Evolutionary conservation across 352 stramenopile genomes (phyloP), one percentile per base, ranked within the genome.

Genomic region (Phytophthora cactorum): DNA sequence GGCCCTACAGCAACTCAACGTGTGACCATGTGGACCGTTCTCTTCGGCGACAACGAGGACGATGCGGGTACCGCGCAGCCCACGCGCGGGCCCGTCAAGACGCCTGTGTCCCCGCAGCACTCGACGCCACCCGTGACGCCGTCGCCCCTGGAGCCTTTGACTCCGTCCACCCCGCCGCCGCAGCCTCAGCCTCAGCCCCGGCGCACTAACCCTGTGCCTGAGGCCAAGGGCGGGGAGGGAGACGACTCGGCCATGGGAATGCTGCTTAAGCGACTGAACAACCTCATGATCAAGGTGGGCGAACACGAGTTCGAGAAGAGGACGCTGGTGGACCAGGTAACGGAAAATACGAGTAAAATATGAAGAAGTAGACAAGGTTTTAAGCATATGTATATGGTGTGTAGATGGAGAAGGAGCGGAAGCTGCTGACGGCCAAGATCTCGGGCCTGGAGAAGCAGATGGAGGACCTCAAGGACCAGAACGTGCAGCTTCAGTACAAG

Each of bases 301-400:
- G 85, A 95, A 60, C 87, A 93, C 76, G 87, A 95, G 65, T 95
- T 93, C 46, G 87, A 95, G 70, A 95, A 95, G 77, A 92, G 91
- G 63, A 91, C 77, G 66, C 81, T 95, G 27, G 85, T 93, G 44
- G 82, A 92, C 43, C 72, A 78, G 66, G 81, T 89, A 22, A 58
- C 28, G 65, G 5, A 38, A 38, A 31, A 22, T 32, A 29, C 28
- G 3, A 15, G 28, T 15, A 49, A 51, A 22, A 54, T 14, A 6
- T 22, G 43, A 29, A 34, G 34, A 51, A 63, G 28, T 49, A 51
- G 12, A 44, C 5, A 8, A n/a, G 17, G 56, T 44, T 43, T 53
- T 72, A 46, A 25, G 2, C 12, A 15, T 27, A 6, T 50, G 4
- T n/a, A 22, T 22, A 22, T 51, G 36, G 39, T 39, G 4, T 14